Evolutionary conservation across 2,329 filamentous ascomycete species (phyloP).

Genomic region (Fusarium sambucinum): DNA sequence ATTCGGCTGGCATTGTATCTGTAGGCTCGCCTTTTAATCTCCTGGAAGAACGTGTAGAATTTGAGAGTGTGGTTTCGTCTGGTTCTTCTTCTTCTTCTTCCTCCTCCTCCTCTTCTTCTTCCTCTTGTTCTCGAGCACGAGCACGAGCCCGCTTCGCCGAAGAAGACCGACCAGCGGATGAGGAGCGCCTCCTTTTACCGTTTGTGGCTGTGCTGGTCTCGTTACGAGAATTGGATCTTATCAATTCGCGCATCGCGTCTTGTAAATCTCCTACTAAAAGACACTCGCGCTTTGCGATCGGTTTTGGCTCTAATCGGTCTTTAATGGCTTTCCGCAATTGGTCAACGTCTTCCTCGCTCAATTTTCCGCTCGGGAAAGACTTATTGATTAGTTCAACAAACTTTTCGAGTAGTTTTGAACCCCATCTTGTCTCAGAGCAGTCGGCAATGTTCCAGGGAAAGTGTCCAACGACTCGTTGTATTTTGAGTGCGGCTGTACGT

Average conservation of each 20-base stretch:
- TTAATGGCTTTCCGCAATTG: neutral
- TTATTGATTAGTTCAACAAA: neutral
- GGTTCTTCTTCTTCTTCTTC: neutral
- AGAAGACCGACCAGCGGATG: neutral
- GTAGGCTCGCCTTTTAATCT: neutral
- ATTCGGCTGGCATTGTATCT: too few species aligned
- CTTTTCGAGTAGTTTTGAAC: neutral
- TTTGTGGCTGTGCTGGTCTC: neutral
- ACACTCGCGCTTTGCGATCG: neutral
- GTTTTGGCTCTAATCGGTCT: neutral
- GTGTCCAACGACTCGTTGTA: neutral
- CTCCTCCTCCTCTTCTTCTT: neutral
- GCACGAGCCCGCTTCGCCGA: neutral
- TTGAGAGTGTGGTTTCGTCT: neutral
- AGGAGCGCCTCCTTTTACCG: neutral
- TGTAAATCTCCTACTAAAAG: neutral
- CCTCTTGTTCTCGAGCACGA: too few species aligned
- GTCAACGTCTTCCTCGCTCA: neutral
- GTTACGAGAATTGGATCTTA: neutral
- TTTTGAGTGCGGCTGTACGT: neutral
- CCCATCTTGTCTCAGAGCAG: neutral
- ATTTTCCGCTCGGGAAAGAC: neutral
- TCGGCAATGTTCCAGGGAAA: slow-evolving; percentile 1
- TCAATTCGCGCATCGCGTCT: neutral
- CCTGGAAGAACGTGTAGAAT: neutral